Evolutionary conservation across 257 asterid species (phyloP), one percentile per base, ranked within the genome.

Genomic region (Leonotis leonurus): DNA sequence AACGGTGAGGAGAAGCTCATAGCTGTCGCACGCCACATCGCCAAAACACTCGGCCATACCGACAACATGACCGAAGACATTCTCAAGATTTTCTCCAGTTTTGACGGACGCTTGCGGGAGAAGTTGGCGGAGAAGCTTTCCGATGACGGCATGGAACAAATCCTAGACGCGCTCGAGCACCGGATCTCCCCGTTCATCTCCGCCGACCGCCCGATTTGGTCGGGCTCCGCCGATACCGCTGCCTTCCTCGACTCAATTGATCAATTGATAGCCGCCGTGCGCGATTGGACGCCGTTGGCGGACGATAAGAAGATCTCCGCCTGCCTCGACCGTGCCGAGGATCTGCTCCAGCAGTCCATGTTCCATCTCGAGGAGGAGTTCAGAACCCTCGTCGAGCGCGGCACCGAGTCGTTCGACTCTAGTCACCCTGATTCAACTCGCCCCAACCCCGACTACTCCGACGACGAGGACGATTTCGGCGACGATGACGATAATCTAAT

Each of bases 21-120:
- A 32, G 96, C 94, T 6, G 91, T 89, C 1, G 99, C 99, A 8
- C 96, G 99, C 50, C 95, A 93, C 80, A 93, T 93, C 49, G 99
- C 99, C 6, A 89, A 83, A 75, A 83, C 96, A 1, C 92, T 93
- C 6, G 99, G 97, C 68, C 83, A 87, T 60, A 85, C 86, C 24
- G 95, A 89, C 68, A 89, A 78, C 62, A 92, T 86, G 95, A 79
- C 99, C 13, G 99, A 87, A 41, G 97, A 93, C 58, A 93, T 93
- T 16, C 82, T 93, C 56, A 87, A 93, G 71, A 87, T 93, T 3
- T 93, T 89, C 69, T 93, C 97, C 73, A 89, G 81, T 70, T 89
- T 93, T 73, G 99, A 93, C 54, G 92, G 94, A 6, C 73, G 97
- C 2, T 64, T 93, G 17, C 83, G 96, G 14, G 95, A 89, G 33